Base-by-base conservation (phyloP, 116 monocot species). In the Phalaenopsis hybrid region DNA sequence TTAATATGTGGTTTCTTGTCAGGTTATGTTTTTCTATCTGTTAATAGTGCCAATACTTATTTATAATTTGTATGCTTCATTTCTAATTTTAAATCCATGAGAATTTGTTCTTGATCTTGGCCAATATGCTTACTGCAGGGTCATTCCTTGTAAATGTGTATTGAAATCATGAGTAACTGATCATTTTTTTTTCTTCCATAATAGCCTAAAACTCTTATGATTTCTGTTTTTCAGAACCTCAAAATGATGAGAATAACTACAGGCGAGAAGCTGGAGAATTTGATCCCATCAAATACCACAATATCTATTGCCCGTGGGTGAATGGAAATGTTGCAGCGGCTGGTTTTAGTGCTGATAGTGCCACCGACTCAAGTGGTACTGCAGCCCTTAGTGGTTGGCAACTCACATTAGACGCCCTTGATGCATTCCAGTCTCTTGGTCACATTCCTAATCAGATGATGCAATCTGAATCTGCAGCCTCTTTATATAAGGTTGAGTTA, bases 401-500 rank as follows among this genome's bases (percentile, higher is more conserved):
- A 83, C 85, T 97, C 25, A 97, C 97, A 20, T 72, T 97, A 79
- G 94, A 97, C 84, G 97, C 97, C 8, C 86, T 97, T 68, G 91
- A 97, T 85, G 84, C 86, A 41, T 93, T 82, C 67, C 88, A 90
- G 34, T 86, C 91, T 20, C 80, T 94, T 44, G 91, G 91, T 57
- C 85, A 92, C 76, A 85, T 85, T 82, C 90, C 89, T 37, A 94
- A 89, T 81, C 94, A 91, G 61, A 89, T 79, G 16, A 81, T 90
- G 87, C 91, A 85, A 76, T 97, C 97, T 52, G 97, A 97, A 46
- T 97, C 97, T 79, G 97, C 97, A 34, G 94, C 97, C 84, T 97
- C 97, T 80, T 88, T 92, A 20, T 97, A 87, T 51, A 91, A 94
- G 97, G 97, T 92, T 57, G 55, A 58, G 59, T 9, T 44, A 80